These are phyloP conservation scores for Melocanna baccifera DNA, from an alignment of 176 grass and related monocot species.

Conservation along the genomic window DNA sequence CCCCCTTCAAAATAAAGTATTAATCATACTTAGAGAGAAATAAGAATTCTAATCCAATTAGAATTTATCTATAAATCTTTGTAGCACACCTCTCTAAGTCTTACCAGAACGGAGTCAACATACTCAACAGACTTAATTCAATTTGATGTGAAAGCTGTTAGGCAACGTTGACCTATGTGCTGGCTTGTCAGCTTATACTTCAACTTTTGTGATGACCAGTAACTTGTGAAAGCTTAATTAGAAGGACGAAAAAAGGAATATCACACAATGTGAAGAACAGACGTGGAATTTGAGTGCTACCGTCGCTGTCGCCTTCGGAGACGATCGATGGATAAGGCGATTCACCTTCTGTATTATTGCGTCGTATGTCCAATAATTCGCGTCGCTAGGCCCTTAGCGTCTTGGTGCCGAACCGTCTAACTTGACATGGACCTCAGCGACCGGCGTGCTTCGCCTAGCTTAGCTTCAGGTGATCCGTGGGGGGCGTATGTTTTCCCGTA, in stretches of 20 bases:
- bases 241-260: too few species aligned
- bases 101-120: too few species aligned
- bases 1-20: too few species aligned
- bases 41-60: too few species aligned
- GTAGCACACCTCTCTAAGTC: too few species aligned
- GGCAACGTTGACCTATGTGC: conserved; percentile 34
- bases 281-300: not conserved
- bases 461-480: not conserved
- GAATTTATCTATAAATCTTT: too few species aligned
- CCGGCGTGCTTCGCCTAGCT: not conserved
- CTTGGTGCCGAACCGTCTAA: not conserved
- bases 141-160: not conserved
- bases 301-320: not conserved
- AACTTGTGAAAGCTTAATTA: not conserved
- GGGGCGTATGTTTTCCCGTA: not conserved
- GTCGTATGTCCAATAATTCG: not conserved
- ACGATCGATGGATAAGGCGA: not conserved
- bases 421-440: not conserved
- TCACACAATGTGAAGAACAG: not conserved
- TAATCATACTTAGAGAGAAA: too few species aligned
- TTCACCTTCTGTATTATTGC: not conserved
- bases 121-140: too few species aligned
- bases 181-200: not conserved
- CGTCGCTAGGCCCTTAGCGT: not conserved
- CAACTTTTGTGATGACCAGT: not conserved